phyloP scores from a whole-genome alignment of 805 yeast species.

The Helenozyma baotianmanensis region DNA sequence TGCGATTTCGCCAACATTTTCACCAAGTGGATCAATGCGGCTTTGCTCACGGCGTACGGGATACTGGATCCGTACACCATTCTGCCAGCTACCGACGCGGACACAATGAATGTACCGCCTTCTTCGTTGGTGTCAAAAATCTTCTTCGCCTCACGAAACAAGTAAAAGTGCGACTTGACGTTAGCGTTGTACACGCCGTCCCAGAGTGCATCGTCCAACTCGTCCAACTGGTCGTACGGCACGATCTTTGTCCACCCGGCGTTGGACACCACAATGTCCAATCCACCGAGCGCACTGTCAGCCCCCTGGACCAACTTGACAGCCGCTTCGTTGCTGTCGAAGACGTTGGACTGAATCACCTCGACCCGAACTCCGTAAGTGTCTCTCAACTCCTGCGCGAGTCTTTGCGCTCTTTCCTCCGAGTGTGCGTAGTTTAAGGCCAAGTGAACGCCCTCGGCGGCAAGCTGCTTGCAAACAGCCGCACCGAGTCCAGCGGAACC shows the following conservation, averaged over 20 bases:
- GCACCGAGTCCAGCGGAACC: slow-evolving; percentile 32
- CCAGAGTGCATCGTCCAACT: slow-evolving; percentile 28
- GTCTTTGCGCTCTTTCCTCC: slow-evolving; percentile 23
- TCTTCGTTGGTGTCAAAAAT: slow-evolving; percentile 20
- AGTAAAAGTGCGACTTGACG: slow-evolving; percentile 25
- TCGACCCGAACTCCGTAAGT: slow-evolving; percentile 14
- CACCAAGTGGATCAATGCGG: slow-evolving; percentile 19
- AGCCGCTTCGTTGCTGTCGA: slow-evolving; percentile 13
- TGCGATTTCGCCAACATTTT: slow-evolving; percentile 19
- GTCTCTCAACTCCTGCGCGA: slow-evolving; percentile 12
- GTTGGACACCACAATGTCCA: slow-evolving; percentile 36
- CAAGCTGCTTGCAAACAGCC: slow-evolving; percentile 26
- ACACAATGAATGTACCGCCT: slow-evolving; percentile 22
- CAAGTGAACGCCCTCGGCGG: slow-evolving; percentile 29
- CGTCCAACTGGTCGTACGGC: slow-evolving; percentile 26
- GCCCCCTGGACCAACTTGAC: slow-evolving; percentile 22
- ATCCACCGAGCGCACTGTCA: slow-evolving; percentile 19
- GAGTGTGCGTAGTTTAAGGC: slow-evolving; percentile 30
- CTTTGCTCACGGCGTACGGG: slow-evolving; percentile 31
- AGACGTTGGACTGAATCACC: slow-evolving; percentile 23
- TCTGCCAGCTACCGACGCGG: slow-evolving; percentile 27
- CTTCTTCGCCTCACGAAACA: slow-evolving; percentile 24
- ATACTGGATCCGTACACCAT: slow-evolving; percentile 24
- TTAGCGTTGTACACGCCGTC: slow-evolving; percentile 25
- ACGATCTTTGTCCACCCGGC: slow-evolving; percentile 35